Percentiles rank a stretch among this genome's conserved stretches.
These are phyloP conservation scores for Yarrowia galli DNA, from an alignment of 1,139 yeast genomes.

Conservation along the genomic window DNA sequence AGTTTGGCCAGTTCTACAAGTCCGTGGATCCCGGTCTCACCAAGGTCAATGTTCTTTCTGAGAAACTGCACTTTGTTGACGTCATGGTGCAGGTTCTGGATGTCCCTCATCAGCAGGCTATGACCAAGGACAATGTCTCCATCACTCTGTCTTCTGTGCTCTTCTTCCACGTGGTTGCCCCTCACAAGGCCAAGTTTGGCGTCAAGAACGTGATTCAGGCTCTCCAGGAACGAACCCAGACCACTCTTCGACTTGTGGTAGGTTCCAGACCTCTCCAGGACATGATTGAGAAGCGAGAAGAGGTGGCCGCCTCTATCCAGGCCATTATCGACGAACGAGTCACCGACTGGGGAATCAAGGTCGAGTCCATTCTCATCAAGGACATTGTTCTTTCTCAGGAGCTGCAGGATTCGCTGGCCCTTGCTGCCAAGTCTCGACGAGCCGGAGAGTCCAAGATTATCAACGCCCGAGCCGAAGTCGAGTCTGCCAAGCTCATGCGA, in stretches of 20 bases:
- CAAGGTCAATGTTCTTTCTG: slow-evolving; percentile 70
- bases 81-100: slow-evolving; percentile 69
- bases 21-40: slow-evolving; percentile 75
- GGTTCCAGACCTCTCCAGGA: slow-evolving; percentile 75
- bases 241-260: slow-evolving; percentile 75
- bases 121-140: slow-evolving; percentile 74
- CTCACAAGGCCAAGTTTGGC: slow-evolving; percentile 71
- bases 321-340: slow-evolving; percentile 70
- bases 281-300: slow-evolving; percentile 77
- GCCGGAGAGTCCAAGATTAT: slow-evolving; percentile 81
- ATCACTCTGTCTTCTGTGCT: slow-evolving; percentile 70
- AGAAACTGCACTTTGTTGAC: slow-evolving; percentile 60
- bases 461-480: slow-evolving; percentile 79
- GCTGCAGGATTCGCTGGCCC: slow-evolving; percentile 68
- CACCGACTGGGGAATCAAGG: slow-evolving; percentile 73
- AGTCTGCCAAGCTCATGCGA: slow-evolving; percentile 77
- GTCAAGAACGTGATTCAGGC: slow-evolving; percentile 65
- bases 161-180: slow-evolving; percentile 71
- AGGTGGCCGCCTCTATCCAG: slow-evolving; percentile 71
- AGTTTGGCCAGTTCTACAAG: slow-evolving; percentile 71
- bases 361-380: slow-evolving; percentile 73
- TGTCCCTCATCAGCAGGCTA: slow-evolving; percentile 70
- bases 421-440: slow-evolving; percentile 80
- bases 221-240: slow-evolving; percentile 74
- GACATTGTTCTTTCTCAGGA: slow-evolving; percentile 65